Base-by-base conservation (phyloP, 345 rosid species). In the Sapria himalayana region DNA sequence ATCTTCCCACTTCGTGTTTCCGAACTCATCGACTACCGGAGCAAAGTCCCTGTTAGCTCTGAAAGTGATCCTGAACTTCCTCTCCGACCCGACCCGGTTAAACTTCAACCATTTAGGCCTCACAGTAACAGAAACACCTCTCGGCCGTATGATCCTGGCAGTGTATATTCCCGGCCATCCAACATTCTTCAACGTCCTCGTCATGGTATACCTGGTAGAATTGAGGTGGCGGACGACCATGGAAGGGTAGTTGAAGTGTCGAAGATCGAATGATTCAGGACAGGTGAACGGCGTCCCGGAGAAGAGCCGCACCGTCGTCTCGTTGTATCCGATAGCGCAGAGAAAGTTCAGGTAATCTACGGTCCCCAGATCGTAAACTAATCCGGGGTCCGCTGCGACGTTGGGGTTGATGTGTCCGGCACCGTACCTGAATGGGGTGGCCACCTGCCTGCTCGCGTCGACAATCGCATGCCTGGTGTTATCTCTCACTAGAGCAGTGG, bases 381-480 rank as follows among this genome's bases (percentile, higher is more conserved):
- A 46, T 1, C 96, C 91, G 0, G 91, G 93, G 35, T 77, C 63
- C 18, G 64, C 37, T 3, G 93, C 93, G 1, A 64, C 69, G 59
- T 85, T 85, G 6, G 93, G 93, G 17, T 72, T 63, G 2, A 80
- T 57, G 51, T 85, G 93, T 16, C 96, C 96, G 0, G 75, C 25
- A 0, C 93, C 91, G 17, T 72, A 69, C 22, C 25, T 15, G 46
- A 80, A 72, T 8, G 96, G 76, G 2, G 77, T 65, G 16, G 85
- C 77, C 51, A 64, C 23, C 0, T 4, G 0, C 20, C 34, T 36
- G 1, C 57, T 16, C 25, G 63, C 50, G n/a, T 59, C 55, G 4
- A 56, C 58, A 45, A 74, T 72, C 20, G 76, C 62, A 0, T 60
- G 16, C 34, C 8, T 0, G 0, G 54, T 66, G 57, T 76, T 74